Conservation (phyloP, 2,329 filamentous ascomycete genomes). For the Myriosclerotinia duriaeana region DNA sequence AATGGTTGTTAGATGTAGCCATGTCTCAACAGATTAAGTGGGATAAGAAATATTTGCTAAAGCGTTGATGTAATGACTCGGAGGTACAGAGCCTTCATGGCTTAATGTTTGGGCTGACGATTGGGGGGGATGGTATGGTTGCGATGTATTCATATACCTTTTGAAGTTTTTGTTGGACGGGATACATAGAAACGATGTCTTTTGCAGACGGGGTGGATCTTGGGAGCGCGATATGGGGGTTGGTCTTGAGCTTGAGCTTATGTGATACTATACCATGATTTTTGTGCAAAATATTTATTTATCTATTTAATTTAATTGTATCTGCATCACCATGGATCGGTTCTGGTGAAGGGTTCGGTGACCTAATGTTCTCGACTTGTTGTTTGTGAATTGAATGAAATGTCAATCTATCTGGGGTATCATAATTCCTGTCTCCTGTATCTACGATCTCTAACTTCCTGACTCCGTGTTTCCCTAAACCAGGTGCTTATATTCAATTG, state of each 20-base stretch:
- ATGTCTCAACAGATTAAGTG: constrained; percentile 82
- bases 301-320: background rate
- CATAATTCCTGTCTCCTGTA: too few relatives aligned
- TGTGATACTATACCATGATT: constrained; percentile 13
- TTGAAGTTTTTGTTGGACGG: constrained; percentile 2
- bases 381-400: too few relatives aligned
- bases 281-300: background rate
- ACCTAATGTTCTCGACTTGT: too few relatives aligned
- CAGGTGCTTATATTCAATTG: too few relatives aligned
- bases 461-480: too few relatives aligned
- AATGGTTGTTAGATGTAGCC: constrained; percentile 87
- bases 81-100: background rate
- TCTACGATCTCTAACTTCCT: too few relatives aligned
- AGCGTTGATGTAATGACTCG: constrained; percentile 5
- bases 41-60: constrained; percentile 57
- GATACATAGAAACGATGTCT: background rate
- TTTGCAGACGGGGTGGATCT: background rate
- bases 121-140: background rate
- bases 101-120: constrained; percentile 6
- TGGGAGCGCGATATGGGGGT: constrained; percentile 6
- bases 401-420: too few relatives aligned
- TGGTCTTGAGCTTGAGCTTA: constrained; percentile 6
- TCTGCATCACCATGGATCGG: background rate
- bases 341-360: background rate
- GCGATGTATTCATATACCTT: constrained; percentile 13